Base-by-base conservation (phyloP, 1,284 basidiomycete genomes). In the Ganoderma meredithae region DNA sequence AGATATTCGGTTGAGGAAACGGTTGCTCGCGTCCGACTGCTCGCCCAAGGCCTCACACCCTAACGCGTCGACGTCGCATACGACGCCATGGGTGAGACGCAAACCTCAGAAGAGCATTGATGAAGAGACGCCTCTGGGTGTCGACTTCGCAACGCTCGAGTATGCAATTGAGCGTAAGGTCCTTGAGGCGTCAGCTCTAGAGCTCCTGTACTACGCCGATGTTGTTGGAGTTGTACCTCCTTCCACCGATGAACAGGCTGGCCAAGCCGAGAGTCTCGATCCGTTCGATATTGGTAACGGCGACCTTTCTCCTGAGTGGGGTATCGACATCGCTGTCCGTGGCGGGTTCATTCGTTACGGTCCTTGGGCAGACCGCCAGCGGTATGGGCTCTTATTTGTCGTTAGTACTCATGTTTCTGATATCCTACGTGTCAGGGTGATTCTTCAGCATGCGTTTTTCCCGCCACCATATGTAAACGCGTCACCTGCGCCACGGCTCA, bases 341-440 rank as follows among this genome's bases (percentile, higher is more conserved):
- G 90, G 90, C 19, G 96, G 94, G 0, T 80, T 84, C 39, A 73
- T 97, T 53, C 88, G 89, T 41, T 98, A 98, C 76, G 96, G 96
- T 0, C 96, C 96, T 4, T 98, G 96, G 96, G 90, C 95, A 25
- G 96, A 98, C 80, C 86, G 95, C 36, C 96, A 97, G 79, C 85
- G 95, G 92, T 90, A 41, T 40, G 39, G 39, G 36, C 10, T 52
- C 36, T 31, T 12, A 39, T 12, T 40, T 22, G 4, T 22, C 4
- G 22, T 17, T n/a, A 3, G 17, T 6, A 2, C 25, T 41, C 13
- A n/a, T 25, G 9, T 39, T 55, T 17, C 15, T n/a, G 55, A 60
- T 36, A n/a, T 36, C 36, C 33, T 44, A 22, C 44, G 39, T 6
- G 55, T 31, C 52, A 95, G 95, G 59, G 87, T 84, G 19, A 88